Evolutionary conservation across 2,329 filamentous ascomycete species (phyloP).

Genomic region (Triangularia setosa): DNA sequence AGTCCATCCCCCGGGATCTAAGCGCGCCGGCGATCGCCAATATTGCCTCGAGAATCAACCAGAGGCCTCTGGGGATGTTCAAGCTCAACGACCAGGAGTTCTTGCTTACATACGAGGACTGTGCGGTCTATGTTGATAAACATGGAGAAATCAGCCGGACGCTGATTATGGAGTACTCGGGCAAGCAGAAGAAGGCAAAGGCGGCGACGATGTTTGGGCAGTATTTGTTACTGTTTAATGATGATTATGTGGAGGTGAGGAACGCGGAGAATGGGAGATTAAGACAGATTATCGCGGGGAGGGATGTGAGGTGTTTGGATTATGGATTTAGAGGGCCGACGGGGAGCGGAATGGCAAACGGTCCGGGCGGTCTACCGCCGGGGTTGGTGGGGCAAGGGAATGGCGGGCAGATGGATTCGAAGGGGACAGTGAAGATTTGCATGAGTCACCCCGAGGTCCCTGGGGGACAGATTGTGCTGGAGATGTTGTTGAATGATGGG

Average conservation of each 20-base stretch:
- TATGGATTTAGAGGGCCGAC: constrained; percentile 68
- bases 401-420: constrained; percentile 40
- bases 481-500: constrained; percentile 88
- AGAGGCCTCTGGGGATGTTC: constrained; percentile 93
- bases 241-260: constrained; percentile 93
- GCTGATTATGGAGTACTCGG: constrained; percentile 99
- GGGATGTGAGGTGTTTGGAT: constrained; percentile 86
- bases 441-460: constrained; percentile 91
- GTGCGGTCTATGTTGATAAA: constrained; percentile 96
- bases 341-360: constrained; percentile 35
- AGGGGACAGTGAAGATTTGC: constrained; percentile 84
- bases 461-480: constrained; percentile 81
- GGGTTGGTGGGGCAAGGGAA: too few species aligned
- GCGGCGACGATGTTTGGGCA: constrained; percentile 85
- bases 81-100: constrained; percentile 89
- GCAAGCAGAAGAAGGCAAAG: constrained; percentile 72
- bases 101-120: constrained; percentile 89
- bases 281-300: constrained; percentile 88
- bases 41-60: constrained; percentile 78
- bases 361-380: constrained; percentile 5
- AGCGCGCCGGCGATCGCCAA: constrained; percentile 73
- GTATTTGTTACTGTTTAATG: constrained; percentile 89
- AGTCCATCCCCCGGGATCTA: constrained; percentile 80
- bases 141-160: constrained; percentile 91
- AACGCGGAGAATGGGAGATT: constrained; percentile 94